phyloP scores from a whole-genome alignment of 1,139 yeast genomes.

The Hansenula anomala region DNA sequence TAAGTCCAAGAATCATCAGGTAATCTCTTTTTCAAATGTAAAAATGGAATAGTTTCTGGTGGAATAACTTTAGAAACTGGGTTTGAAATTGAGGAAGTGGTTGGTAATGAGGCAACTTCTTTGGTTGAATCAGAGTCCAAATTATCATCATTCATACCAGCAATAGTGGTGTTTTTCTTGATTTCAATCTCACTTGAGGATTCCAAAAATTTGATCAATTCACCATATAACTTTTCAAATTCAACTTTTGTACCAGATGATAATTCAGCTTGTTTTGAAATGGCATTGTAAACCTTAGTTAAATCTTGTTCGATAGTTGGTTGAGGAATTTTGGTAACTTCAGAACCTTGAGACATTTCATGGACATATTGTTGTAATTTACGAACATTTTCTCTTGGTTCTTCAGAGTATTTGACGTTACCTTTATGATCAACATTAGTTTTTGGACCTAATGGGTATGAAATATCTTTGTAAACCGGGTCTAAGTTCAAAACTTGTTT shows the following conservation, averaged over 20 bases:
- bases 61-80: slow-evolving; percentile 74
- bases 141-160: slow-evolving; percentile 38
- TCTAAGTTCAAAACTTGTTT: slow-evolving; percentile 73
- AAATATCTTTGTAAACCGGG: slow-evolving; percentile 94
- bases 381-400: slow-evolving; percentile 84
- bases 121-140: slow-evolving; percentile 61
- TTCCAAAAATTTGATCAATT: slow-evolving; percentile 70
- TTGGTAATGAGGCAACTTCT: slow-evolving; percentile 82
- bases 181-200: slow-evolving; percentile 58
- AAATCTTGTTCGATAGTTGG: slow-evolving; percentile 82
- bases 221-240: slow-evolving; percentile 75
- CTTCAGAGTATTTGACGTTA: slow-evolving; percentile 77
- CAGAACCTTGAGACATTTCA: slow-evolving; percentile 96
- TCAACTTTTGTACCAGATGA: slow-evolving; percentile 64
- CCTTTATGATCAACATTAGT: slow-evolving; percentile 88
- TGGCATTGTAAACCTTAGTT: slow-evolving; percentile 77
- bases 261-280: slow-evolving; percentile 57
- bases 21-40: slow-evolving; percentile 79
- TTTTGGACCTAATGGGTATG: slow-evolving; percentile 92
- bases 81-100: slow-evolving; percentile 60
- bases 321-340: slow-evolving; percentile 58
- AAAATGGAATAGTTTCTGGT: slow-evolving; percentile 88
- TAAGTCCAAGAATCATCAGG: slow-evolving; percentile 78
- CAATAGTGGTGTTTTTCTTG: slow-evolving; percentile 33
- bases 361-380: slow-evolving; percentile 93